Evolutionary conservation across 169 alveolate species (phyloP).

Genomic region (Eimeria praecox): DNA sequence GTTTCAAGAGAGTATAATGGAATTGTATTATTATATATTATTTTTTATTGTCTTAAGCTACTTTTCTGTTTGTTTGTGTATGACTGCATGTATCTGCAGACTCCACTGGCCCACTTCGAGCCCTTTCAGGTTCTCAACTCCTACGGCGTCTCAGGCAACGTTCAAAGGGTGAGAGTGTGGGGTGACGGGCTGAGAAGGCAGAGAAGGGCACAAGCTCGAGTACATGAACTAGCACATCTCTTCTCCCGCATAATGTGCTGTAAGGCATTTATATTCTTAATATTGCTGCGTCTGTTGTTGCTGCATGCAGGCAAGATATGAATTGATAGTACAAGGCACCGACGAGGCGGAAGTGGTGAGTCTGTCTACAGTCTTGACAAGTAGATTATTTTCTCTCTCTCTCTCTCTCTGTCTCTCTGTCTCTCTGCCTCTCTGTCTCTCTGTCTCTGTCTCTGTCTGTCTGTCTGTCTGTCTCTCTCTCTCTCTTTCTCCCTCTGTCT

Average conservation of each 20-base stretch:
- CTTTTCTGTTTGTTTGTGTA: neutral
- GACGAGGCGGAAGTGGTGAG: slow-evolving; percentile 15
- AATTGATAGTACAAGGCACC: slow-evolving; percentile 75
- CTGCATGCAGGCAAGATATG: slow-evolving; percentile 36
- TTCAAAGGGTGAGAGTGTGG: slow-evolving; percentile 14
- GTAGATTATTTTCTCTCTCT: too few species aligned
- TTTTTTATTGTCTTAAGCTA: neutral
- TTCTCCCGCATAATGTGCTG: too few species aligned
- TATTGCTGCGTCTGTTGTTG: slow-evolving; percentile 13
- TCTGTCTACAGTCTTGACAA: neutral
- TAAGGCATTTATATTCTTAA: neutral
- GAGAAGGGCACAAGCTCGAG: too few species aligned
- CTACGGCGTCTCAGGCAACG: slow-evolving; percentile 78
- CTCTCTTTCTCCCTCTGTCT: too few species aligned
- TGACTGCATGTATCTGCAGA: neutral
- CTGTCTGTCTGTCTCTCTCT: too few species aligned
- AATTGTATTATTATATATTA: too few species aligned
- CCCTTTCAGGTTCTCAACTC: slow-evolving; percentile 72
- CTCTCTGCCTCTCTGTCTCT: too few species aligned
- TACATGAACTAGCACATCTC: too few species aligned
- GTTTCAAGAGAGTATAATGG: too few species aligned
- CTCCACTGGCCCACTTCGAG: slow-evolving; percentile 15
- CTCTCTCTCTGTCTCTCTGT: too few species aligned
- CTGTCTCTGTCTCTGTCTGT: too few species aligned
- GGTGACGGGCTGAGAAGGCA: neutral